These are phyloP conservation scores for Diplogelasinospora grovesii DNA, from an alignment of 495 filamentous ascomycete genomes.

Conservation along the genomic window DNA sequence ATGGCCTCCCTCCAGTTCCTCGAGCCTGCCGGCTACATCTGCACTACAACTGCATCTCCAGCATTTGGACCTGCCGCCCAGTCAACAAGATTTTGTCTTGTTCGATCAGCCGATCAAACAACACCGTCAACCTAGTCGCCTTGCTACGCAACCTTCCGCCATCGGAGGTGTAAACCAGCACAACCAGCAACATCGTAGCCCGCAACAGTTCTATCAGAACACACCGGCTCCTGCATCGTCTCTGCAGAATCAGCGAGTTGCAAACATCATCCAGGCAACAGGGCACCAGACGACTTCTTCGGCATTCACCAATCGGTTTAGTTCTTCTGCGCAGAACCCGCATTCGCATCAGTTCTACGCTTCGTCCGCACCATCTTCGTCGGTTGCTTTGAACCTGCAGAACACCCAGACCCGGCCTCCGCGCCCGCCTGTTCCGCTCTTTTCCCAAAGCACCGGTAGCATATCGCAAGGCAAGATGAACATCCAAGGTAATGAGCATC, in stretches of 20 bases:
- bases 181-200: slow-evolving; percentile 33
- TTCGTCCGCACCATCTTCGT: slow-evolving; percentile 43
- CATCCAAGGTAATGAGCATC: slow-evolving; percentile 32
- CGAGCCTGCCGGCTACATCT: slow-evolving; percentile 52
- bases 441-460: slow-evolving; percentile 42
- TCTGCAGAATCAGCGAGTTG: slow-evolving; percentile 51
- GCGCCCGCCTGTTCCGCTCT: slow-evolving; percentile 49
- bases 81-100: slow-evolving; percentile 50
- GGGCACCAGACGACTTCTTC: slow-evolving; percentile 52
- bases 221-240: slow-evolving; percentile 31
- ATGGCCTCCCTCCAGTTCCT: slow-evolving; percentile 56
- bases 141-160: slow-evolving; percentile 32
- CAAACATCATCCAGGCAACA: slow-evolving; percentile 52
- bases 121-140: slow-evolving; percentile 44
- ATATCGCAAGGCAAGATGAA: slow-evolving; percentile 41
- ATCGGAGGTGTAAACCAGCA: slow-evolving; percentile 33
- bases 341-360: slow-evolving; percentile 44
- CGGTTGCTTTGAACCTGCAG: slow-evolving; percentile 35
- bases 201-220: slow-evolving; percentile 26
- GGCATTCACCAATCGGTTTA: slow-evolving; percentile 52
- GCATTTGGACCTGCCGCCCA: slow-evolving; percentile 36
- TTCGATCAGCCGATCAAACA: slow-evolving; percentile 41
- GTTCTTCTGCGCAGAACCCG: slow-evolving; percentile 37
- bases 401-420: slow-evolving; percentile 33
- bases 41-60: slow-evolving; percentile 40